phyloP scores from a whole-genome alignment of 2,329 filamentous ascomycete species.

The Lachnellula willkommii region DNA sequence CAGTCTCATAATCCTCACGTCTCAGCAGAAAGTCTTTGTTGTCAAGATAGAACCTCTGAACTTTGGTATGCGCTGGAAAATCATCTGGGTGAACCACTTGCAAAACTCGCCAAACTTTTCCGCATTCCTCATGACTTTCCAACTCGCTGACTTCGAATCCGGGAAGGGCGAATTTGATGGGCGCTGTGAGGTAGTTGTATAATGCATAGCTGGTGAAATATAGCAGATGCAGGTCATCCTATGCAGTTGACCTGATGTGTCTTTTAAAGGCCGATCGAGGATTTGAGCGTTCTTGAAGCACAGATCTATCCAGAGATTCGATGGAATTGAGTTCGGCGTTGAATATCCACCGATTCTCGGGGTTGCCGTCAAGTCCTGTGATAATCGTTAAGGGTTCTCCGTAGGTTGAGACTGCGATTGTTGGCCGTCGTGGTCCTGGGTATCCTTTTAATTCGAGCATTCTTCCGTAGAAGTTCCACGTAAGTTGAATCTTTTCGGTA shows the following conservation, averaged over 20 bases:
- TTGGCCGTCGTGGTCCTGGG: background rate
- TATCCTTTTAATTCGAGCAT: background rate
- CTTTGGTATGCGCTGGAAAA: background rate
- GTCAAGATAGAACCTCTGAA: background rate
- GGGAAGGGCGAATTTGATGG: background rate
- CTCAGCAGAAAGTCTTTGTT: background rate
- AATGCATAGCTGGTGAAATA: background rate
- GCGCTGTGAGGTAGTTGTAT: background rate
- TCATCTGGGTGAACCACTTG: background rate
- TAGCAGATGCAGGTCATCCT: background rate
- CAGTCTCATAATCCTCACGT: background rate
- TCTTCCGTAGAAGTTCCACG: background rate
- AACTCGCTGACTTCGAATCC: background rate
- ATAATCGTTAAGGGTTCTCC: background rate
- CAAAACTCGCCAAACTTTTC: background rate
- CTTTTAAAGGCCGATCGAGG: background rate
- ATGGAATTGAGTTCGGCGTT: background rate
- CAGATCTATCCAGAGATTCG: background rate
- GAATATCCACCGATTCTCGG: background rate
- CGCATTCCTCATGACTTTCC: background rate
- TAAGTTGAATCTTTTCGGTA: background rate
- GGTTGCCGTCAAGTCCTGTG: background rate
- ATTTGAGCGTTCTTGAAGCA: background rate
- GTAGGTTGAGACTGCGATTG: background rate
- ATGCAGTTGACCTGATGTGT: background rate